A percentile compares a stretch with the other conserved stretches of the same genome.
phyloP scores from a whole-genome alignment of 179 eudicot genomes.

The Beta corolliflora region DNA sequence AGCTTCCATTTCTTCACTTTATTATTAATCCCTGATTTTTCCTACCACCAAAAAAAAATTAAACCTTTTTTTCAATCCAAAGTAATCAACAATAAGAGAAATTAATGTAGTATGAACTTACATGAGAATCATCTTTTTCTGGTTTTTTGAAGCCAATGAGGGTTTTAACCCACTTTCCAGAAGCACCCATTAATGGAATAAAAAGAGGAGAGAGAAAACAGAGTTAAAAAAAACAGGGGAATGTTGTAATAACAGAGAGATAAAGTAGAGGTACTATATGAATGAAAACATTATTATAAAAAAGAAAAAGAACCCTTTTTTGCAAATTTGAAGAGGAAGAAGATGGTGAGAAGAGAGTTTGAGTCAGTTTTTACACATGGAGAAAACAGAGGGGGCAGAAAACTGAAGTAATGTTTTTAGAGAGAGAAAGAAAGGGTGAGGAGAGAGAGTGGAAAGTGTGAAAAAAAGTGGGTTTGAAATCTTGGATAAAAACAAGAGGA shows the following conservation, averaged over 20 bases:
- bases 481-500: conserved; percentile 1
- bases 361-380: background rate
- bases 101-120: conserved; percentile 30
- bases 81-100: background rate
- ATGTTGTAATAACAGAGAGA: background rate
- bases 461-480: conserved; percentile 21
- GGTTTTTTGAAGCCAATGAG: conserved; percentile 75
- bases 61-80: background rate
- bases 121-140: conserved; percentile 54
- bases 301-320: background rate
- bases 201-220: background rate
- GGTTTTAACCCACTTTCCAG: conserved; percentile 88
- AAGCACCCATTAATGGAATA: conserved; percentile 65
- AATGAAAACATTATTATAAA: background rate
- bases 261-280: conserved; percentile 6
- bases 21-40: conserved; percentile 47
- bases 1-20: conserved; percentile 81
- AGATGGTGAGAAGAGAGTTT: no score
- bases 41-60: conserved; percentile 30
- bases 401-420: no score
- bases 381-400: conserved; percentile 24
- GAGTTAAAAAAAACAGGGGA: conserved; percentile 2
- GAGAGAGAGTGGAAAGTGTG: conserved; percentile 8
- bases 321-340: background rate
- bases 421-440: background rate